These are phyloP conservation scores for Chamaecyparis obtusa DNA, from an alignment of 75 land plant genomes.

Conservation along the genomic window DNA sequence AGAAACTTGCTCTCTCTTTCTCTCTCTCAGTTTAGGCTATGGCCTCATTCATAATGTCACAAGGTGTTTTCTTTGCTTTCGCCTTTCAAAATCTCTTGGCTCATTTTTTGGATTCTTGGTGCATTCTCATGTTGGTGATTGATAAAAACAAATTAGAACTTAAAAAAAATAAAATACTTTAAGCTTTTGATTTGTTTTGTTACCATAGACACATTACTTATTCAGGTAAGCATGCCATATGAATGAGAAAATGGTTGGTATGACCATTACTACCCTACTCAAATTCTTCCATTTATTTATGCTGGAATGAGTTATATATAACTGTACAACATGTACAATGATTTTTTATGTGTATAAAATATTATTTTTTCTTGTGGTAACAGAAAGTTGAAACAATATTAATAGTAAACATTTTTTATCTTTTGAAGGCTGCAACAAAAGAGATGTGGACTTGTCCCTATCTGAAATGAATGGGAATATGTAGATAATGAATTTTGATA, in stretches of 20 bases:
- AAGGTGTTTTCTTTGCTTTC: no score
- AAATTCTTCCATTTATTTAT: constrained; percentile 15
- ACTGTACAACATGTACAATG: constrained; percentile 17
- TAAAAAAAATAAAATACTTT: no score
- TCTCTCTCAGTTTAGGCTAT: no score
- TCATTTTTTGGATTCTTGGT: no score
- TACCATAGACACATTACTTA: constrained; percentile 43
- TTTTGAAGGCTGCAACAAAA: constrained; percentile 11
- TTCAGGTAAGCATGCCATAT: constrained; percentile 13
- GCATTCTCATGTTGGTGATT: no score
- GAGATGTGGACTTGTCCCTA: constrained; percentile 6
- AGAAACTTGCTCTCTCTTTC: no score
- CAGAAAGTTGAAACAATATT: neutral
- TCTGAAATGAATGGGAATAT: neutral
- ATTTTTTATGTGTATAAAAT: constrained; percentile 15
- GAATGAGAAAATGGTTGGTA: constrained; percentile 11
- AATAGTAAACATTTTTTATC: constrained; percentile 10
- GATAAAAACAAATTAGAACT: no score
- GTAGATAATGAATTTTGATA: constrained; percentile 9
- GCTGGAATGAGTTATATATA: constrained; percentile 11
- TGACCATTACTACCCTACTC: constrained; percentile 3
- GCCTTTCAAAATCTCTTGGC: no score
- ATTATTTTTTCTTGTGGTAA: constrained; percentile 8
- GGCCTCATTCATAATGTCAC: no score
- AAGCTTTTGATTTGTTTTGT: neutral